These are phyloP conservation scores for Hylodesmum podocarpum DNA, from an alignment of 306 rosid genomes.

Conservation along the genomic window DNA sequence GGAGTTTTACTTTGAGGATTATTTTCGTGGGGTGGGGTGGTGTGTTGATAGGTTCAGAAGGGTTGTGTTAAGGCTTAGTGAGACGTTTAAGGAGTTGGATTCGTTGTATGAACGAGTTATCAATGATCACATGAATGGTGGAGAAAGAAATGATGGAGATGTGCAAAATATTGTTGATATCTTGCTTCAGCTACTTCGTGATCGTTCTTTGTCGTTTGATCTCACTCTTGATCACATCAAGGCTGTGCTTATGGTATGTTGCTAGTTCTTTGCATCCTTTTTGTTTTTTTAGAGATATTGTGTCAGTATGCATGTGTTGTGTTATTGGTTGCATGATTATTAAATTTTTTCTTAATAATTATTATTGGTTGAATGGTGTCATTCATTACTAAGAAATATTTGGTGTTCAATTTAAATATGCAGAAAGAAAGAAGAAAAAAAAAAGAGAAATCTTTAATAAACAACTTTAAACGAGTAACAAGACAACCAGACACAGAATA, in stretches of 20 bases:
- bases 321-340: too few relatives aligned
- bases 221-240: constrained; percentile 41
- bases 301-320: too few relatives aligned
- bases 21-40: constrained; percentile 50
- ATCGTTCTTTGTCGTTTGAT: constrained; percentile 18
- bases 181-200: constrained; percentile 13
- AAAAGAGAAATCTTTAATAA: too few relatives aligned
- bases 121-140: constrained; percentile 28
- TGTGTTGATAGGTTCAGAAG: constrained; percentile 55
- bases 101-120: constrained; percentile 46
- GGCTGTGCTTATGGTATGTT: constrained; percentile 42
- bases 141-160: background rate
- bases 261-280: background rate
- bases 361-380: too few relatives aligned
- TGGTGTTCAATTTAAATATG: too few relatives aligned
- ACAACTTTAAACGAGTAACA: too few relatives aligned
- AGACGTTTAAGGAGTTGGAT: constrained; percentile 37
- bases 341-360: too few relatives aligned
- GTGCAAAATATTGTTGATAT: constrained; percentile 31
- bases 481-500: too few relatives aligned
- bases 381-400: too few relatives aligned
- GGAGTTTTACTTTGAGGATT: constrained; percentile 40
- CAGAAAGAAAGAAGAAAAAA: too few relatives aligned
- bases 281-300: background rate
- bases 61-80: constrained; percentile 19